phyloP scores from a whole-genome alignment of 257 asterid genomes.

The Solanum bukasovii region DNA sequence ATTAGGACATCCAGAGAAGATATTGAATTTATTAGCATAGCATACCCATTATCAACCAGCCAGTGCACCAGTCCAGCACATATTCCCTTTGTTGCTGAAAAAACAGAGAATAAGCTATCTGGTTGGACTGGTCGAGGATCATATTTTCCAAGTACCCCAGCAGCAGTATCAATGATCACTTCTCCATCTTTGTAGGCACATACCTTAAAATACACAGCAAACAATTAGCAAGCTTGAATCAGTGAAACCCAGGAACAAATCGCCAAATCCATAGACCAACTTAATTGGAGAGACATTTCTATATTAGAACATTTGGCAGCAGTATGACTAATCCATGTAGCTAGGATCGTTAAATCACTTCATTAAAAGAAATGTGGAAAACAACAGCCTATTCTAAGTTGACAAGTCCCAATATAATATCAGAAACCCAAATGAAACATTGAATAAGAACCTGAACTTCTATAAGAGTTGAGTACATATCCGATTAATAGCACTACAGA shows the following conservation, averaged over 20 bases:
- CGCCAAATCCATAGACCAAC: background rate
- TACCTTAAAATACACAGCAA: slow-evolving; percentile 33
- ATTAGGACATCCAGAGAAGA: background rate
- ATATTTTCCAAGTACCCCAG: slow-evolving; percentile 95
- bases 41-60: slow-evolving; percentile 88
- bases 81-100: slow-evolving; percentile 87
- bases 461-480: background rate
- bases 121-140: slow-evolving; percentile 99
- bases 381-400: background rate
- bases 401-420: background rate
- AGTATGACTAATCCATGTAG: background rate
- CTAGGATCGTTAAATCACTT: background rate
- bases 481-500: background rate
- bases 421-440: background rate
- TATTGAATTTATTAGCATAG: slow-evolving; percentile 1
- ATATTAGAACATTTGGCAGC: background rate
- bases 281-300: background rate
- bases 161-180: slow-evolving; percentile 93
- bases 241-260: background rate
- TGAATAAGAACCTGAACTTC: background rate
- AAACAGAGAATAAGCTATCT: slow-evolving; percentile 89
- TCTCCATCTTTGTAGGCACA: slow-evolving; percentile 98
- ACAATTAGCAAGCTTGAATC: background rate
- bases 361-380: background rate
- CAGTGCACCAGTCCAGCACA: slow-evolving; percentile 94